Percentiles rank a stretch among this genome's conserved stretches.
Conservation (phyloP, 1,139 yeast species). For the Debaryomyces singareniensis region DNA sequence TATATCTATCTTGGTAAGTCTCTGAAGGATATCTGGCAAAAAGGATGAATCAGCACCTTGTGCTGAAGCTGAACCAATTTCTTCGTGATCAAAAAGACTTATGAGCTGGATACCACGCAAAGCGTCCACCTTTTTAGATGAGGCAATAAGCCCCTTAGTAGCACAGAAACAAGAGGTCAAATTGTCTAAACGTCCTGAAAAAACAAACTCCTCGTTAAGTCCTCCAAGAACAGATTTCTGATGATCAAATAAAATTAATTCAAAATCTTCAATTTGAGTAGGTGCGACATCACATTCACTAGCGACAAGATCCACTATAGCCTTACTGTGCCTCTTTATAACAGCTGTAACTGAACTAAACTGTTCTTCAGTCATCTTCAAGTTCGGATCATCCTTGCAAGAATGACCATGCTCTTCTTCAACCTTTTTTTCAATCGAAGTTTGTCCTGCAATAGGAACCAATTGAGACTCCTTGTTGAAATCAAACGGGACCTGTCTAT, state of each 20-base stretch:
- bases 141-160: constrained; percentile 58
- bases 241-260: constrained; percentile 79
- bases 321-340: constrained; percentile 69
- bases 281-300: constrained; percentile 46
- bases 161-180: constrained; percentile 83
- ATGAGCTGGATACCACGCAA: constrained; percentile 63
- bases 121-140: constrained; percentile 33
- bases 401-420: constrained; percentile 11
- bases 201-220: constrained; percentile 80
- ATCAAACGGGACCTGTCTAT: constrained; percentile 71
- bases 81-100: constrained; percentile 91
- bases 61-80: constrained; percentile 86
- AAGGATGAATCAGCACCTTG: constrained; percentile 96
- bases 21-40: constrained; percentile 67
- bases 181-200: constrained; percentile 91
- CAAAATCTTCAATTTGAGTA: constrained; percentile 77
- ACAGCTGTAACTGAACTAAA: constrained; percentile 63
- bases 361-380: constrained; percentile 43
- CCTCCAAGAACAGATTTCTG: constrained; percentile 85
- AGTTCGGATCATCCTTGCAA: constrained; percentile 41
- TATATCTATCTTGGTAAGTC: constrained; percentile 47
- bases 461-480: constrained; percentile 86
- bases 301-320: constrained; percentile 65
- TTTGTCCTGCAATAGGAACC: constrained; percentile 80
- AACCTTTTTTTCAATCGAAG: constrained; percentile 27